Base-by-base conservation (phyloP, 179 eudicot genomes). In the Amaranthus tricolor region DNA sequence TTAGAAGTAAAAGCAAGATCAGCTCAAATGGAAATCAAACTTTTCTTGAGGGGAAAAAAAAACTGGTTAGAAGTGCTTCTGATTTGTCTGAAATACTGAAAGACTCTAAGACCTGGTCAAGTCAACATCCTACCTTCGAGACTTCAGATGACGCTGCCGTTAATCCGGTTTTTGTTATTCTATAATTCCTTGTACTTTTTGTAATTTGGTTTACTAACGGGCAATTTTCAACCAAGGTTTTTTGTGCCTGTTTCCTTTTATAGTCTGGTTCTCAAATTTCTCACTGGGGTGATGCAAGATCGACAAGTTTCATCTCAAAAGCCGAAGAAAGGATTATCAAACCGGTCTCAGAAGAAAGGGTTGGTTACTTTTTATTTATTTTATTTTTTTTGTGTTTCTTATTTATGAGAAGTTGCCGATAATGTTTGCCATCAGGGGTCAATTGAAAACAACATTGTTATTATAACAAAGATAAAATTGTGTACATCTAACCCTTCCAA, bases 271-370 rank as follows among this genome's bases (percentile, higher is more conserved):
- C 78, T 69, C 87, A 64, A 68, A 68, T 71, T 75, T 78, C 85
- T 64, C 81, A 83, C 52, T 79, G 80, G 86, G 91, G 87, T 57
- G 95, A 90, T 85, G 86, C 62, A 70, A 66, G 68, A 48, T 87
- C 90, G 58, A 72, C 81, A 12, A 76, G 82, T 76, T 86, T 85
- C 54, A 62, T 83, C 57, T 89, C 88, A 62, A 96, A 88, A 80
- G 88, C 86, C 47, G 97, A 95, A 83, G 98, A 93, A 82, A 95
- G 82, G 78, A 86, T 89, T 76, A 82, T 86, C 47, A 84, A 67
- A 79, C 87, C 91, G 75, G 87, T 88, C 77, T 80, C 76, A 75
- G 90, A 86, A 78, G 91, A 89, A 72, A 78, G 76, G 82, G 87
- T 96, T 90, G 60, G 85, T 66, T 70, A 51, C 48, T 77, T 48